These are phyloP conservation scores for Apiospora koreana DNA, from an alignment of 2,329 filamentous ascomycete genomes.

Conservation along the genomic window DNA sequence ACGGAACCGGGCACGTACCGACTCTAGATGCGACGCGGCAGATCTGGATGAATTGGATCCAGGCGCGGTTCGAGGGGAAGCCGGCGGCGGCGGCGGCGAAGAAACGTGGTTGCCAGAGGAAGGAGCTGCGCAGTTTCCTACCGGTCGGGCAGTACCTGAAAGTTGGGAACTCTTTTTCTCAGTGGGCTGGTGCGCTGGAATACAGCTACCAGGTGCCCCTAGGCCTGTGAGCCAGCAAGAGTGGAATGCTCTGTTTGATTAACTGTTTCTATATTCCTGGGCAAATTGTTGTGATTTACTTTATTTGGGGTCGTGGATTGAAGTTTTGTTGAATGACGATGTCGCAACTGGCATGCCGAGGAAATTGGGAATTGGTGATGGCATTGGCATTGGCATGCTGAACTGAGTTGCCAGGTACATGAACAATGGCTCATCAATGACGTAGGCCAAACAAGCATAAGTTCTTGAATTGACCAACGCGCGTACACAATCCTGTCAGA, in stretches of 20 bases:
- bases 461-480: not conserved
- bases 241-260: not conserved
- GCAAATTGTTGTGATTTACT: no score
- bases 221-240: slow-evolving; percentile 14
- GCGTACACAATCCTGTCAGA: not conserved
- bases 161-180: slow-evolving; percentile 20
- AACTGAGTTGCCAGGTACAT: slow-evolving; percentile 1
- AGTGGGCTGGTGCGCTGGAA: slow-evolving; percentile 22
- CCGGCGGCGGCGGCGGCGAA: slow-evolving; percentile 13
- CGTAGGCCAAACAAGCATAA: not conserved
- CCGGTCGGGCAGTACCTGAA: slow-evolving; percentile 18
- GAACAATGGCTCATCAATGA: not conserved
- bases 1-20: slow-evolving; percentile 23
- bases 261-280: not conserved
- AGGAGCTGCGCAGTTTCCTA: slow-evolving; percentile 19
- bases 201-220: slow-evolving; percentile 21
- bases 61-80: slow-evolving; percentile 21
- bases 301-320: no score
- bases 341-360: not conserved
- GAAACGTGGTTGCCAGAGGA: slow-evolving; percentile 16
- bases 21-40: slow-evolving; percentile 22
- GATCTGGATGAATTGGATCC: slow-evolving; percentile 26
- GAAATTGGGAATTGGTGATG: no score
- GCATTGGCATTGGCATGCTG: not conserved
- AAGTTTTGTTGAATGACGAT: no score